Percentiles rank a stretch among this genome's conserved stretches.
Evolutionary conservation across 306 rosid species (phyloP).

Genomic region (Sindora glabra): DNA sequence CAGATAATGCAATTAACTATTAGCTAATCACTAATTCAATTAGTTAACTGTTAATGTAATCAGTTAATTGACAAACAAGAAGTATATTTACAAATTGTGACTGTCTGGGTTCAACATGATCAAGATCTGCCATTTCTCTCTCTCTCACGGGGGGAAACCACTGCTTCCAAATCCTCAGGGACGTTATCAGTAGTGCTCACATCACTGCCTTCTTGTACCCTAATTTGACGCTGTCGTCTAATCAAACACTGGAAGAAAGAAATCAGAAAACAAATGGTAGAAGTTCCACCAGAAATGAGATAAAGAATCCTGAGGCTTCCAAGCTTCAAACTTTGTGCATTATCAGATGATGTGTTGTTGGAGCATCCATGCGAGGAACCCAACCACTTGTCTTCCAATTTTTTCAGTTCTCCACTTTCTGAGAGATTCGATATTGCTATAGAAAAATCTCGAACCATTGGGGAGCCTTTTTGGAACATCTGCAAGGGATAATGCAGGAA

Average conservation of each 20-base stretch:
- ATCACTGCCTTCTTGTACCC: not conserved
- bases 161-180: too few species aligned
- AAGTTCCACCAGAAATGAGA: slow-evolving; percentile 40
- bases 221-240: not conserved
- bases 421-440: slow-evolving; percentile 37
- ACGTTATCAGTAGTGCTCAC: too few species aligned
- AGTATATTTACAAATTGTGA: too few species aligned
- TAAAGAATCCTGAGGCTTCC: slow-evolving; percentile 49
- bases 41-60: too few species aligned
- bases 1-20: too few species aligned
- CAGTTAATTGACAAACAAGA: too few species aligned
- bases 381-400: slow-evolving; percentile 35
- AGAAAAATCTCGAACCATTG: slow-evolving; percentile 51
- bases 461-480: slow-evolving; percentile 72
- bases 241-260: slow-evolving; percentile 8
- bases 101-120: too few species aligned
- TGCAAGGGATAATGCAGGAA: slow-evolving; percentile 15
- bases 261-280: slow-evolving; percentile 39
- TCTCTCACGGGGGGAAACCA: too few species aligned
- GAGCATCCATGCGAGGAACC: slow-evolving; percentile 13
- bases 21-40: too few species aligned
- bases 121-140: too few species aligned
- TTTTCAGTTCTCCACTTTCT: slow-evolving; percentile 30
- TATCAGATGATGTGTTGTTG: not conserved
- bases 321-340: slow-evolving; percentile 27